These are phyloP conservation scores for Aspergillus amoenus DNA, from an alignment of 2,329 filamentous ascomycete species.

Conservation along the genomic window DNA sequence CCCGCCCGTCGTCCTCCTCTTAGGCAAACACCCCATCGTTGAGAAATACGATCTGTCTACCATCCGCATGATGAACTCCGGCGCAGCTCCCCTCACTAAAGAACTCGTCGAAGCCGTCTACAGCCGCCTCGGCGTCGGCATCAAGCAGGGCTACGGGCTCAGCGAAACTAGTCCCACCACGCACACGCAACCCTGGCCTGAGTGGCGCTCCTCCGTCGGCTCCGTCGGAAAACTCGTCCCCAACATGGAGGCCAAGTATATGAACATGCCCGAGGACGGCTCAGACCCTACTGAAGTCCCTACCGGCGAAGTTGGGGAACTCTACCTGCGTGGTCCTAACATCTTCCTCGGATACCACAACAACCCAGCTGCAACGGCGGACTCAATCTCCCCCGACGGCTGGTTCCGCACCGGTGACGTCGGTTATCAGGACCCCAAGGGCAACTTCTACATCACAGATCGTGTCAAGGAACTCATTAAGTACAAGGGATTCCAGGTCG, in stretches of 20 bases:
- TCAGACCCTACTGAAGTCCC: conserved; percentile 55
- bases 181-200: conserved; percentile 69
- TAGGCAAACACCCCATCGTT: conserved; percentile 77
- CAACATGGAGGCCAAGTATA: conserved; percentile 79
- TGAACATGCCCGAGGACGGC: conserved; percentile 57
- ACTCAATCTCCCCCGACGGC: conserved; percentile 64
- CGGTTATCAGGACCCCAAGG: conserved; percentile 71
- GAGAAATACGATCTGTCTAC: conserved; percentile 77
- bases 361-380: conserved; percentile 57
- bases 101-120: conserved; percentile 78
- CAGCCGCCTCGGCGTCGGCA: conserved; percentile 69
- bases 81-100: conserved; percentile 77
- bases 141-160: conserved; percentile 92
- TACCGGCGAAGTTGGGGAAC: conserved; percentile 65
- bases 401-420: conserved; percentile 93
- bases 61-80: conserved; percentile 81
- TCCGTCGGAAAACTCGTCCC: conserved; percentile 75
- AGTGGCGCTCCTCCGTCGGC: conserved; percentile 75
- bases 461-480: conserved; percentile 67
- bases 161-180: conserved; percentile 82
- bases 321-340: conserved; percentile 65
- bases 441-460: conserved; percentile 89
- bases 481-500: conserved; percentile 71
- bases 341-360: conserved; percentile 63
- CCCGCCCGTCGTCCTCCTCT: conserved; percentile 76